Evolutionary conservation across 371 early-diverging fungal genomes (phyloP).

Genomic region (Massospora cicadina): DNA sequence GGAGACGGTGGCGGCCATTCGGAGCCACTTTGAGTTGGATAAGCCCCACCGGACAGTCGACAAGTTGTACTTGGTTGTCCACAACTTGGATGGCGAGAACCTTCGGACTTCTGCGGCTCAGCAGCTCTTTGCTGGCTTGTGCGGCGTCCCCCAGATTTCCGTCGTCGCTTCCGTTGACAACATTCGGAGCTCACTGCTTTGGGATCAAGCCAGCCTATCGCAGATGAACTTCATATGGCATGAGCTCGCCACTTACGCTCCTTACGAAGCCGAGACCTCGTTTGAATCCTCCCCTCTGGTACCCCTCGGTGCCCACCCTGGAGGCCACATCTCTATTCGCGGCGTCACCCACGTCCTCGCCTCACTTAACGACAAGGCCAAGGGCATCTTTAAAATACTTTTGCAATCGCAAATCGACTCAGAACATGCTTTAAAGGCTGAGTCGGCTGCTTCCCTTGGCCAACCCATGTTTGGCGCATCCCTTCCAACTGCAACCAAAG

Average conservation of each 20-base stretch:
- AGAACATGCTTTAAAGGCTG: neutral
- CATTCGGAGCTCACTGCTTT: conserved; percentile 67
- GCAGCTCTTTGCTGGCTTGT: conserved; percentile 41
- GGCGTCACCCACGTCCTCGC: conserved; percentile 66
- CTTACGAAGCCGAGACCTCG: conserved; percentile 64
- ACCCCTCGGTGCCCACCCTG: conserved; percentile 20
- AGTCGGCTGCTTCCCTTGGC: neutral
- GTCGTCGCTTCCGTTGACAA: conserved; percentile 81
- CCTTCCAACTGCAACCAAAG: neutral
- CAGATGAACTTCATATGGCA: conserved; percentile 76
- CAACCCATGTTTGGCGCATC: neutral
- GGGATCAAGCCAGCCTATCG: conserved; percentile 53
- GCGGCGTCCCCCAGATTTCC: conserved; percentile 40
- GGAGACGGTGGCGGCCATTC: neutral
- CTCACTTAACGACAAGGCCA: conserved; percentile 62
- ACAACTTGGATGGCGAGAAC: conserved; percentile 73
- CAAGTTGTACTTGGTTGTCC: conserved; percentile 54
- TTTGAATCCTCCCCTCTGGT: conserved; percentile 59
- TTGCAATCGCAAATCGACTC: conserved; percentile 42
- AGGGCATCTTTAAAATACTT: conserved; percentile 54
- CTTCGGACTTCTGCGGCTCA: conserved; percentile 54
- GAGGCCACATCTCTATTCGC: conserved; percentile 24
- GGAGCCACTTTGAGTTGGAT: neutral
- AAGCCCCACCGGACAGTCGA: conserved; percentile 19
- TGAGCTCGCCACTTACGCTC: conserved; percentile 70